phyloP scores from a whole-genome alignment of 1,284 basidiomycete species.

The Rhodotorula sp. region DNA sequence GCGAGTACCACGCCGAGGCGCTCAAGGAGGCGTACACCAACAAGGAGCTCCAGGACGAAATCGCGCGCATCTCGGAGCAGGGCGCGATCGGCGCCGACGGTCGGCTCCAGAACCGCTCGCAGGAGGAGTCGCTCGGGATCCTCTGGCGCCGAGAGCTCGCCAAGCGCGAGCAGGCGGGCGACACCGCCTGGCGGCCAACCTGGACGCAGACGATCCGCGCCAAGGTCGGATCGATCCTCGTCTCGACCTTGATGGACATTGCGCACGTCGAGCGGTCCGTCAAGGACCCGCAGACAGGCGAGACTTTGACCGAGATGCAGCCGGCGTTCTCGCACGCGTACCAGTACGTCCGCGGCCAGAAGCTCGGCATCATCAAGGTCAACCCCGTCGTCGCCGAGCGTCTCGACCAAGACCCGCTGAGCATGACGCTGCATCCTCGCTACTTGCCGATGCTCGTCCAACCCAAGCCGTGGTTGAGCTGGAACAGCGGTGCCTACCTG shows the following conservation, averaged over 20 bases:
- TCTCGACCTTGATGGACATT: slow-evolving; percentile 79
- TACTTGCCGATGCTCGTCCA: slow-evolving; percentile 94
- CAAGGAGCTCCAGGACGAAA: slow-evolving; percentile 39
- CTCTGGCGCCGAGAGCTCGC: slow-evolving; percentile 47
- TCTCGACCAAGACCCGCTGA: slow-evolving; percentile 72
- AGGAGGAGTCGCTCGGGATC: slow-evolving; percentile 61
- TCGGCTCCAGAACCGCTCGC: slow-evolving; percentile 1
- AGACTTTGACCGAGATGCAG: slow-evolving; percentile 66
- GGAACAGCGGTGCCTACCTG: slow-evolving; percentile 81
- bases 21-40: slow-evolving; percentile 58
- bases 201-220: slow-evolving; percentile 80
- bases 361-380: slow-evolving; percentile 84
- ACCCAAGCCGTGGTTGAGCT: slow-evolving; percentile 80
- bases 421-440: slow-evolving; percentile 82
- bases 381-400: slow-evolving; percentile 78
- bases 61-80: slow-evolving; percentile 29
- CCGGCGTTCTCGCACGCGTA: slow-evolving; percentile 91
- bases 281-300: slow-evolving; percentile 59
- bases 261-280: slow-evolving; percentile 72
- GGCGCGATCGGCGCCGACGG: slow-evolving; percentile 11
- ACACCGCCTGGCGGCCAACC: slow-evolving; percentile 62
- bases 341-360: slow-evolving; percentile 88
- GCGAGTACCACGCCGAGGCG: slow-evolving; percentile 81
- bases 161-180: slow-evolving; percentile 39
- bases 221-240: slow-evolving; percentile 76